Evolutionary conservation across 768 basidiomycete genomes (phyloP).

Genomic region (Lactarius psammicola): DNA sequence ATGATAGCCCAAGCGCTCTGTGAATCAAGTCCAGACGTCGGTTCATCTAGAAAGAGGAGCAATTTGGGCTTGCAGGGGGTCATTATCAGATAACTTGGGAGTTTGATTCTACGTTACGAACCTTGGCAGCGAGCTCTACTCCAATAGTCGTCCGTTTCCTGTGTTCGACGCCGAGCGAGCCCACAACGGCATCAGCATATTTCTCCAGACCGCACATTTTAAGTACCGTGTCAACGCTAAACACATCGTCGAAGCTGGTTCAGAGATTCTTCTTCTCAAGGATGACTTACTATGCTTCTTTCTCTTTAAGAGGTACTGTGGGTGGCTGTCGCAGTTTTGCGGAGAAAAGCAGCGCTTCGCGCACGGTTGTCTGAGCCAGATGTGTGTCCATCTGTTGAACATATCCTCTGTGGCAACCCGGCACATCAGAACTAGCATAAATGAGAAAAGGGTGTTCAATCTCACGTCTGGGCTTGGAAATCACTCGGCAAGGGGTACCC

Average conservation of each 20-base stretch:
- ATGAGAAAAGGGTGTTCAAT: slow-evolving; percentile 36
- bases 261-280: background rate
- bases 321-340: slow-evolving; percentile 75
- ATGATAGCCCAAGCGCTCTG: slow-evolving; percentile 86
- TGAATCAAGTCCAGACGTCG: slow-evolving; percentile 82
- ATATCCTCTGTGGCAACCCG: slow-evolving; percentile 54
- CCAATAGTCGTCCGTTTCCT: slow-evolving; percentile 83
- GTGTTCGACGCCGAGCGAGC: slow-evolving; percentile 65
- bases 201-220: slow-evolving; percentile 64
- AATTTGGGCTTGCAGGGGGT: slow-evolving; percentile 55
- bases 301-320: slow-evolving; percentile 64
- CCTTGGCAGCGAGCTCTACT: slow-evolving; percentile 82
- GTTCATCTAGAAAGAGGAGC: slow-evolving; percentile 85
- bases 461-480: slow-evolving; percentile 57
- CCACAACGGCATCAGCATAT: slow-evolving; percentile 66
- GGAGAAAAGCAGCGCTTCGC: slow-evolving; percentile 78
- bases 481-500: slow-evolving; percentile 45
- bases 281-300: slow-evolving; percentile 68
- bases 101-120: slow-evolving; percentile 5
- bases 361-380: slow-evolving; percentile 68
- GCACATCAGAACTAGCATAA: slow-evolving; percentile 31
- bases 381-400: slow-evolving; percentile 87
- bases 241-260: background rate
- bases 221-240: slow-evolving; percentile 53
- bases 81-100: background rate